Evolutionary conservation across 352 stramenopile species (phyloP), one percentile per base, ranked within the genome.

Genomic region (Phytophthora sp.): DNA sequence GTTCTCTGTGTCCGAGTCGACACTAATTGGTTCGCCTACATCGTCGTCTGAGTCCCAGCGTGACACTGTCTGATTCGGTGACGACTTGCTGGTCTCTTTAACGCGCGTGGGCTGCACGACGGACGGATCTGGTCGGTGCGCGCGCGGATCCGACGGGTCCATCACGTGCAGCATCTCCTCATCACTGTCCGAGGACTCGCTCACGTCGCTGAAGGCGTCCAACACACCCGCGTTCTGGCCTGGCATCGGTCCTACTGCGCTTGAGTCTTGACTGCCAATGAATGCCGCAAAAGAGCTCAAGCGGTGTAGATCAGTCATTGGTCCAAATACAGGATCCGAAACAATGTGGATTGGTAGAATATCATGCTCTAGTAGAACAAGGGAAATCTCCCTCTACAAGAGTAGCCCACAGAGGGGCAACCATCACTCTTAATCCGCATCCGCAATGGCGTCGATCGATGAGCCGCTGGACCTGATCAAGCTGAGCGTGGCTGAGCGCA

Each of bases 391-490:
- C 57, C 50, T 66, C 7, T 50, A 50, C 0, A 50, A 57, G 54
- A 53, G 39, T 26, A 60, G 5, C 3, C n/a, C n/a, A n/a, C n/a
- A n/a, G 12, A 24, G 7, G 9, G 6, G 9, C 15, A 24, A 60
- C 36, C 53, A 60, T 51, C 39, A 53, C 41, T 52, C 54, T 24
- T 24, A 38, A 47, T 58, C 29, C 29, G 46, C 46, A 41, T 36
- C 23, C 36, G 16, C 13, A 20, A 95, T 93, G 88, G 80, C 84
- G 70, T 92, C 88, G 52, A 94, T 98, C 67, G 88, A 97, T 46
- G 93, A 99, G 89, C 98, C 98, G 52, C 85, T 99, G 65, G 98
- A 99, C 84, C 79, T 99, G 54, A 98, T 99, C 76, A 96, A 98
- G 74, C 85, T 99, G 66, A 99, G 95, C 44, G 95, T 99, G 64